A percentile compares a stretch with the other conserved stretches of the same genome.
phyloP scores from a whole-genome alignment of 176 grass and related monocot species.

The Secale cereale region DNA sequence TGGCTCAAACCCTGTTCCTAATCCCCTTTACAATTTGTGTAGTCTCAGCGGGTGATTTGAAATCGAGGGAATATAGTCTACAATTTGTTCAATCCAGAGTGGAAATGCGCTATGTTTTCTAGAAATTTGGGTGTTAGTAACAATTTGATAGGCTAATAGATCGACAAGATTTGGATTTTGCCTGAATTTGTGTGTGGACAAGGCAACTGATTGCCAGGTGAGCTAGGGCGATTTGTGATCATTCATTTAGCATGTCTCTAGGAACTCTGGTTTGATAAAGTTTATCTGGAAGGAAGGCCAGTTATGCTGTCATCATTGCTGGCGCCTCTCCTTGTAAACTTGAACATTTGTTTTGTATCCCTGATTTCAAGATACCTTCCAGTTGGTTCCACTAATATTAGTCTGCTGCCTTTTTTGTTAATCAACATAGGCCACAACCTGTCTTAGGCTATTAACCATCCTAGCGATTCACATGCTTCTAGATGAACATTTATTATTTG shows the following conservation, averaged over 20 bases:
- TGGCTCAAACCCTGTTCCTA: not conserved
- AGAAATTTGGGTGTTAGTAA: conserved; percentile 2
- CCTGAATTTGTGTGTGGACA: not conserved
- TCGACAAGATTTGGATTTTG: conserved; percentile 5
- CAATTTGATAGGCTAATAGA: not conserved
- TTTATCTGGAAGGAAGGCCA: not conserved
- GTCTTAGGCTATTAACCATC: not conserved
- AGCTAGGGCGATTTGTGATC: not conserved
- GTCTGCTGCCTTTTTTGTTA: conserved; percentile 1
- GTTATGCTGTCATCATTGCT: not conserved
- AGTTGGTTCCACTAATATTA: not conserved
- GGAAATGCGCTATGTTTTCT: conserved; percentile 13
- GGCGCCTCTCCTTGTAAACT: not conserved
- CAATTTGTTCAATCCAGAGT: conserved; percentile 16
- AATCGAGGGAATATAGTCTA: not conserved
- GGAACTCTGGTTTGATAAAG: not conserved
- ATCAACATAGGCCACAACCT: not conserved
- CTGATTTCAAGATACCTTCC: not conserved
- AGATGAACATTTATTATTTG: conserved; percentile 15
- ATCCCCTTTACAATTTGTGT: conserved; percentile 4
- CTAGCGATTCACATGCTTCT: not conserved
- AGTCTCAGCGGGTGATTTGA: conserved; percentile 10
- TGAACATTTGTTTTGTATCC: conserved; percentile 6
- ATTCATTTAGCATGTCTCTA: not conserved
- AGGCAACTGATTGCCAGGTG: not conserved